phyloP scores from a whole-genome alignment of 345 rosid genomes.

The Reutealis trisperma region DNA sequence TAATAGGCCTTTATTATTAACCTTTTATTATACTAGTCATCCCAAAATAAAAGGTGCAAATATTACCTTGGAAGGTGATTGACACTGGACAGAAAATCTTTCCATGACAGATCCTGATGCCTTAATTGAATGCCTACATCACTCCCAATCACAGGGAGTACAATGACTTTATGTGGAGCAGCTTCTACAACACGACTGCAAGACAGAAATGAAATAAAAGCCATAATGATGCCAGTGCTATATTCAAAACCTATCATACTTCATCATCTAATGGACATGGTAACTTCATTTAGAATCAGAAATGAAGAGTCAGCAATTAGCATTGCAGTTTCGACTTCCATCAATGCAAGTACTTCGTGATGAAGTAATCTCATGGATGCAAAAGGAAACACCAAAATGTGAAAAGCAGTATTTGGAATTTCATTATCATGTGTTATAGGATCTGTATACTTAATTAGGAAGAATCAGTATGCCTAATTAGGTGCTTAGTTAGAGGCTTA shows the following conservation, averaged over 20 bases:
- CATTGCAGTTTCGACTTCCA: background rate
- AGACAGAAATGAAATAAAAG: background rate
- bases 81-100: constrained; percentile 51
- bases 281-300: background rate
- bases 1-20: too few relatives aligned
- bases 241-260: background rate
- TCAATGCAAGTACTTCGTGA: background rate
- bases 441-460: too few relatives aligned
- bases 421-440: too few relatives aligned
- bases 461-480: too few relatives aligned
- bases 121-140: constrained; percentile 52
- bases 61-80: constrained; percentile 50
- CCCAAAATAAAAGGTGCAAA: background rate
- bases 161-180: constrained; percentile 62
- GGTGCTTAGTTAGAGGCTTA: too few relatives aligned
- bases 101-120: constrained; percentile 72
- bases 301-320: background rate
- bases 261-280: background rate
- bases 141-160: constrained; percentile 62
- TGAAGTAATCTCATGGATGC: background rate
- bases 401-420: background rate
- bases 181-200: constrained; percentile 88
- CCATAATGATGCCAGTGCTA: background rate
- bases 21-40: background rate
- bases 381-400: background rate